Conservation (phyloP, 768 basidiomycete species). For the Cytidiella melzeri region DNA sequence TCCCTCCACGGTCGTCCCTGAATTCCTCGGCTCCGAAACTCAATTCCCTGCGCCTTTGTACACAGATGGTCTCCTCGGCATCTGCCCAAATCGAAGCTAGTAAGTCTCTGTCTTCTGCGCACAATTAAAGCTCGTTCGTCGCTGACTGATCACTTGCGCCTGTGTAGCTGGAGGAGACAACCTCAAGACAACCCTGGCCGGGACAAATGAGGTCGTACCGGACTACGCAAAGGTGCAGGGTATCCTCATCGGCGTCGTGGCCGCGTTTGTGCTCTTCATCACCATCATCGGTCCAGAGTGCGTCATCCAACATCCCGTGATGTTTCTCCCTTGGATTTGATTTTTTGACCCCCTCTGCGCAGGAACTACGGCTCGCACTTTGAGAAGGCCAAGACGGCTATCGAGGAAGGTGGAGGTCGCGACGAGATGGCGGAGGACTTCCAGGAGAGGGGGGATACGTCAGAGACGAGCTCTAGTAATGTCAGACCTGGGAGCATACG, state of each 20-base stretch:
- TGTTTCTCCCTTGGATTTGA: neutral
- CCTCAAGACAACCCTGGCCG: constrained; percentile 30
- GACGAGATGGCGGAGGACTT: constrained; percentile 35
- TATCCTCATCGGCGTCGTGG: constrained; percentile 80
- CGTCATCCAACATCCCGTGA: constrained; percentile 28
- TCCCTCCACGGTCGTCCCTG: too few species aligned
- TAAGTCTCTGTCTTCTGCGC: constrained; percentile 11
- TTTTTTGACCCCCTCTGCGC: neutral
- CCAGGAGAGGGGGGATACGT: neutral
- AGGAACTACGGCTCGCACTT: constrained; percentile 54
- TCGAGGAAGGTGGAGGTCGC: constrained; percentile 64
- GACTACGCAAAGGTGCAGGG: constrained; percentile 65
- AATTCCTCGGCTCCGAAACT: neutral
- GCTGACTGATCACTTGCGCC: neutral
- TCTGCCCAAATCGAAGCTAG: constrained; percentile 29
- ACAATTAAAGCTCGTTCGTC: too few species aligned
- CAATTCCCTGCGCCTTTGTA: constrained; percentile 1
- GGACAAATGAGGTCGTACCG: constrained; percentile 27
- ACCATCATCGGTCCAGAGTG: constrained; percentile 77
- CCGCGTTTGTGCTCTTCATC: constrained; percentile 70
- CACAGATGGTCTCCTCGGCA: constrained; percentile 25
- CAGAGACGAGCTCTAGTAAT: neutral
- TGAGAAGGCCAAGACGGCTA: constrained; percentile 75
- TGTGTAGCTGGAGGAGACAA: constrained; percentile 34
- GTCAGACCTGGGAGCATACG: constrained; percentile 9